Evolutionary conservation across 768 basidiomycete species (phyloP), one percentile per base, ranked within the genome.

Genomic region (Tulasnella sp.): DNA sequence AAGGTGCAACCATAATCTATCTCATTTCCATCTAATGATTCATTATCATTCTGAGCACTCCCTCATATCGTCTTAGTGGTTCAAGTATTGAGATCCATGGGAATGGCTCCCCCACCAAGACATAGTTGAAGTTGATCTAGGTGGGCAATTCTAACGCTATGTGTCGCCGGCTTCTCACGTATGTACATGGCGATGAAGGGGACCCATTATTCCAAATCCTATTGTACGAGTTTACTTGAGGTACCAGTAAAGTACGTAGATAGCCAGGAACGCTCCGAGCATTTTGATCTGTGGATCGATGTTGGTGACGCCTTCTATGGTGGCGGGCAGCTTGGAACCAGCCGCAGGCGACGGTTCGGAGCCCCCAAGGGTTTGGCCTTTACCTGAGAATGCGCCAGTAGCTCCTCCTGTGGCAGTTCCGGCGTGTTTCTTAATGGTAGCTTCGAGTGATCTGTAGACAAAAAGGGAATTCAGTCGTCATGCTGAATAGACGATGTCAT

Each of bases 301-400:
- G 55, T 78, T 78, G 13, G 71, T 70, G 58, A 81, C 71, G 9
- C 65, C 69, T 7, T 69, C 75, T 15, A 38, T 15, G 9, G 69
- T 67, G 27, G 71, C 63, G 51, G 76, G 72, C 19, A 72, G 64
- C 7, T 72, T 65, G 17, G 73, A 70, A 26, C 76, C 64, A 13
- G 74, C 69, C 0, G 67, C 21, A 13, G 74, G 61, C 1, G 72
- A 64, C n/a, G 59, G 21, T 2, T 23, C 11, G 5, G 55, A 4
- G 26, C 80, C 81, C 21, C 83, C 84, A 1, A 92, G 75, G 4
- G 84, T 88, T 8, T 84, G 82, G 23, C 89, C 89, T 67, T 78
- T 77, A 3, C 89, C 89, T 23, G 80, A 68, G 68, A 92, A 92
- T 43, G 80, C 74, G 41, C 73, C 67, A n/a, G n/a, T n/a, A n/a